Percentiles rank a stretch among this genome's conserved stretches.
Evolutionary conservation across 2,329 filamentous ascomycete genomes (phyloP).

Genomic region (Sclerotiophoma versabilis): DNA sequence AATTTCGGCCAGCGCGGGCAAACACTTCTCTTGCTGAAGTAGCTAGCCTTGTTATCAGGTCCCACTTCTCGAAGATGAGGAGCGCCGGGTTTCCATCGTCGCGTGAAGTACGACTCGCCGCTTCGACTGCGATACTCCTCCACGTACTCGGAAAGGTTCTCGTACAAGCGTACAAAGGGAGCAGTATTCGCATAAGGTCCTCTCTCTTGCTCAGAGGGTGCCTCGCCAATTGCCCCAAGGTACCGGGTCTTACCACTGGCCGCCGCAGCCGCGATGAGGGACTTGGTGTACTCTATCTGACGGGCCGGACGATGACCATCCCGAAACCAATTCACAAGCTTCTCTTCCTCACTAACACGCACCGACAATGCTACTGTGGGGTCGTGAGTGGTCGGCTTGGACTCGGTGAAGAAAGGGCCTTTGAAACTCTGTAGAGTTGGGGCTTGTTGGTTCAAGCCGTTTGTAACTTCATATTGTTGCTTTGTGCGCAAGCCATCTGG

Average conservation of each 20-base stretch:
- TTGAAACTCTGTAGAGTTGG: conserved; percentile 47
- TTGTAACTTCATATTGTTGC: conserved; percentile 31
- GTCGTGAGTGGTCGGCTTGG: conserved; percentile 37
- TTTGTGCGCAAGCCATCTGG: conserved; percentile 29
- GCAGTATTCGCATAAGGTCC: conserved; percentile 38
- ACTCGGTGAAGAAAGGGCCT: conserved; percentile 48
- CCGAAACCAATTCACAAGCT: conserved; percentile 53
- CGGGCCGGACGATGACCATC: conserved; percentile 37
- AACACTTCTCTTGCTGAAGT: conserved; percentile 36
- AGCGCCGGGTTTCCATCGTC: conserved; percentile 46
- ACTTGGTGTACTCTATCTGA: conserved; percentile 36
- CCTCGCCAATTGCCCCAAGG: conserved; percentile 25
- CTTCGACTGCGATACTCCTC: conserved; percentile 34
- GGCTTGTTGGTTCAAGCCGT: conserved; percentile 30
- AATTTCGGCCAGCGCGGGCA: neutral
- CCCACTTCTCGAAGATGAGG: conserved; percentile 50
- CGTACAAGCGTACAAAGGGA: conserved; percentile 52
- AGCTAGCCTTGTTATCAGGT: conserved; percentile 49
- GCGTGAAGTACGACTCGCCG: conserved; percentile 50
- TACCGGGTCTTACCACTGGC: conserved; percentile 15
- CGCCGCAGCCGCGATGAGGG: conserved; percentile 29
- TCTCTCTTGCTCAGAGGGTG: neutral
- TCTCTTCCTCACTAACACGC: conserved; percentile 41
- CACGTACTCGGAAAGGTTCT: conserved; percentile 53
- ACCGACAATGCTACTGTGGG: conserved; percentile 34